These are phyloP conservation scores for Trypanosoma brucei DNA, from an alignment of 208 protist genomes.

Conservation along the genomic window DNA sequence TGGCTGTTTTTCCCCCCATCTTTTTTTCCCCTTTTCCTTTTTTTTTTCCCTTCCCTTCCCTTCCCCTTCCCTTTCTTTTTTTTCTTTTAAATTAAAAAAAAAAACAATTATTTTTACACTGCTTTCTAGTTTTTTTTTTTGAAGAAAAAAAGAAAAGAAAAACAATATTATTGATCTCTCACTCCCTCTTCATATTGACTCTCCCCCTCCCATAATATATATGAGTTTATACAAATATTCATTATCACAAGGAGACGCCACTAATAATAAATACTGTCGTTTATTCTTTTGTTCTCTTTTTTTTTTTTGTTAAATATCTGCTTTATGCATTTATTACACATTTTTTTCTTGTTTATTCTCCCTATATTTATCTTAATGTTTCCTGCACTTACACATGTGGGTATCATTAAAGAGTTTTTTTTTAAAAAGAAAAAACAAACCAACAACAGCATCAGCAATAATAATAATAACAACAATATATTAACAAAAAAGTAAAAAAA, in stretches of 20 bases:
- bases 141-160: no score
- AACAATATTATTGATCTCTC: no score
- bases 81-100: constrained; percentile 5
- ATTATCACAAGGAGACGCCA: no score
- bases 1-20: neutral
- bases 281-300: neutral
- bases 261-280: no score
- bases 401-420: neutral
- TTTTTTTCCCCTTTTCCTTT: neutral
- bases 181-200: no score
- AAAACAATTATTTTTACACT: constrained; percentile 1
- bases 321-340: constrained; percentile 1
- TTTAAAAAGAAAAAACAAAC: neutral
- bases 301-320: constrained; percentile 7
- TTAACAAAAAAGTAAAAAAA: no score
- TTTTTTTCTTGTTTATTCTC: neutral
- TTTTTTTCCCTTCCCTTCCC: neutral
- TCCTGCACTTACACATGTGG: neutral
- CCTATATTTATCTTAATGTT: neutral
- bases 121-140: neutral
- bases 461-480: no score
- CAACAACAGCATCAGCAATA: neutral
- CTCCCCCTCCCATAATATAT: no score
- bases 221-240: no score
- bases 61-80: neutral